Conservation (phyloP, 2,329 filamentous ascomycete genomes). For the Tricladium varicosporioides region DNA sequence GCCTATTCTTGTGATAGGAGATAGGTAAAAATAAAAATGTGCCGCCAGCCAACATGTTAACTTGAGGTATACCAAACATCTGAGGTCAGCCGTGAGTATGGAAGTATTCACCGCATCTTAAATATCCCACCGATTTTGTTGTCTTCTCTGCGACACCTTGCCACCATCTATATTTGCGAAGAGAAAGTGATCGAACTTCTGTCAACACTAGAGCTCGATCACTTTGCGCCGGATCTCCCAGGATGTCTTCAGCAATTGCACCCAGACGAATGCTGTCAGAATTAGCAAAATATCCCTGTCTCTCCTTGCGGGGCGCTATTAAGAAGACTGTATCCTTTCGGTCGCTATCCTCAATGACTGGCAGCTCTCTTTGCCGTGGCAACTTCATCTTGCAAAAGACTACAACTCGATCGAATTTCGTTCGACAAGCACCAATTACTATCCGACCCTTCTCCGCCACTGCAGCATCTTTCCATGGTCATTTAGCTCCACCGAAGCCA, state of each 20-base stretch:
- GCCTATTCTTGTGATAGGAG: not conserved
- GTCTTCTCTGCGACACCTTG: not conserved
- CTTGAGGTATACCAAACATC: not conserved
- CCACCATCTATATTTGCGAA: not conserved
- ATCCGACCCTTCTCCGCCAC: conserved; percentile 62
- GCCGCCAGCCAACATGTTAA: not conserved
- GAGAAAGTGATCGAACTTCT: too few relatives aligned
- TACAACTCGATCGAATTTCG: not conserved
- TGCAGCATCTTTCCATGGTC: conserved; percentile 63
- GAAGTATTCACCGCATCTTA: not conserved
- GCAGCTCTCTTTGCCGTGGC: not conserved
- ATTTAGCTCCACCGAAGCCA: conserved; percentile 78
- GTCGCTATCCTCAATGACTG: not conserved
- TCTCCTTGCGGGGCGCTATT: not conserved
- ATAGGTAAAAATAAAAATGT: not conserved
- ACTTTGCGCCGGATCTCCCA: not conserved
- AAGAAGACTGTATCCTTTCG: not conserved
- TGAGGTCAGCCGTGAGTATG: not conserved
- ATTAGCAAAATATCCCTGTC: not conserved
- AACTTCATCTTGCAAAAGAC: not conserved
- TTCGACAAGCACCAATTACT: not conserved
- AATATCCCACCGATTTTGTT: not conserved
- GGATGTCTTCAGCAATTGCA: not conserved
- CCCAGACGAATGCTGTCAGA: not conserved
- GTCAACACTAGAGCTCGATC: not conserved